Percentiles rank a stretch among this genome's conserved stretches.
Evolutionary conservation across 140 eudicot species (phyloP).

Genomic region (Ambrosia hybrid): DNA sequence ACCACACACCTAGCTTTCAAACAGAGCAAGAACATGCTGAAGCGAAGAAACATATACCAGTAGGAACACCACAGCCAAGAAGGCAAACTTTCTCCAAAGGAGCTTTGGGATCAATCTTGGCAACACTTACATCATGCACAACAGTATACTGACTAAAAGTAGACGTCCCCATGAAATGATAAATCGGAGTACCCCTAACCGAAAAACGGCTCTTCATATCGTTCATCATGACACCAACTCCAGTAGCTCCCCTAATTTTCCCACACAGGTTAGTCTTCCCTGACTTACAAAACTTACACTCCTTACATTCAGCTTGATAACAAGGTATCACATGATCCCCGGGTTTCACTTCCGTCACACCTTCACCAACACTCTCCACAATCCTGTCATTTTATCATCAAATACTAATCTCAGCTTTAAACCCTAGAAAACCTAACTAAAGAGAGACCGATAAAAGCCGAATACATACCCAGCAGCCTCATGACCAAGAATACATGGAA

Average conservation of each 20-base stretch:
- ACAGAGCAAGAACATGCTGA: not conserved
- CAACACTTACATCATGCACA: conserved; percentile 99
- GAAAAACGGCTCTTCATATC: conserved; percentile 96
- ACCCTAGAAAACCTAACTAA: not conserved
- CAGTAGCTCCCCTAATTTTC: conserved; percentile 94
- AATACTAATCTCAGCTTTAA: not conserved
- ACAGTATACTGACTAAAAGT: conserved; percentile 98
- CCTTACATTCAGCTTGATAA: conserved; percentile 96
- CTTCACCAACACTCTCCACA: conserved; percentile 99
- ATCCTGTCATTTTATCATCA: conserved; percentile 43
- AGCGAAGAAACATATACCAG: conserved; percentile 46
- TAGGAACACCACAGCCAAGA: conserved; percentile 99
- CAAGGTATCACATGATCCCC: conserved; percentile 99
- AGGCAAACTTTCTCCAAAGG: conserved; percentile 98
- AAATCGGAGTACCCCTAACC: conserved; percentile 79
- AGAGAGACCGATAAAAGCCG: not conserved
- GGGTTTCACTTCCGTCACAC: conserved; percentile 92
- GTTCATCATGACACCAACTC: conserved; percentile 95
- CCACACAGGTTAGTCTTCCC: conserved; percentile 99
- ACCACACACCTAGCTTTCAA: not conserved
- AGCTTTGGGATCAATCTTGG: conserved; percentile 91
- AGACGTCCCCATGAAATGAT: conserved; percentile 99
- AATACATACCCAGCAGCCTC: conserved; percentile 96
- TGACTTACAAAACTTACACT: conserved; percentile 94
- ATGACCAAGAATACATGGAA: conserved; percentile 98